Evolutionary conservation across 768 basidiomycete genomes (phyloP).

Genomic region (Favolaschia claudopus): DNA sequence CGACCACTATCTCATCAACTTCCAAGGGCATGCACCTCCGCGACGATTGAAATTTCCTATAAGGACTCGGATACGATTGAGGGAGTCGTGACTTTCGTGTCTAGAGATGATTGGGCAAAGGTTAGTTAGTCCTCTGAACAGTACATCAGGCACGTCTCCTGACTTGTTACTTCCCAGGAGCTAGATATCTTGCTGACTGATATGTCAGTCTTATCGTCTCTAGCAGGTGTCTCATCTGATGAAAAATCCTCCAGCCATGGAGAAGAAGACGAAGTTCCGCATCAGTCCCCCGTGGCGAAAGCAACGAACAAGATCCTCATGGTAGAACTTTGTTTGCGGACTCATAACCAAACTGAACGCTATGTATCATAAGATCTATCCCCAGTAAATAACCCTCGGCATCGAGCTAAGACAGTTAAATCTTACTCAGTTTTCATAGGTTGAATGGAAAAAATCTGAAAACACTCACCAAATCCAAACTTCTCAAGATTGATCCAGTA

Average conservation of each 20-base stretch:
- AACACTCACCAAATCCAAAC: neutral
- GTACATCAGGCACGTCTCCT: neutral
- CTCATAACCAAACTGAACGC: too few species aligned
- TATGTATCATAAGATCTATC: too few species aligned
- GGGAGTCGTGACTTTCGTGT: neutral
- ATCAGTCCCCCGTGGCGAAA: too few species aligned
- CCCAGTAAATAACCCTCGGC: too few species aligned
- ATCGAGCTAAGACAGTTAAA: too few species aligned
- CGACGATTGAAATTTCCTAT: slow-evolving; percentile 4
- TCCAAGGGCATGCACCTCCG: slow-evolving; percentile 11
- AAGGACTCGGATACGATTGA: neutral
- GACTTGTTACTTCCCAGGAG: neutral
- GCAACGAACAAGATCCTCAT: too few species aligned
- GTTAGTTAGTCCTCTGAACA: neutral
- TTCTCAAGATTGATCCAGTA: neutral
- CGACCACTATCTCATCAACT: neutral
- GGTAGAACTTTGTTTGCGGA: too few species aligned
- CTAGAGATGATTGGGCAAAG: neutral
- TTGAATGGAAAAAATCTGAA: neutral
- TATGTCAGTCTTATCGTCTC: neutral
- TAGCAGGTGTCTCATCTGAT: too few species aligned
- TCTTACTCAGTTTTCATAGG: too few species aligned
- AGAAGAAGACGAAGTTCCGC: too few species aligned
- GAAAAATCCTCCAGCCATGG: neutral
- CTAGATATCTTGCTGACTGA: neutral